Evolutionary conservation across 352 stramenopile species (phyloP).

Genomic region (Vaucheria bursata): DNA sequence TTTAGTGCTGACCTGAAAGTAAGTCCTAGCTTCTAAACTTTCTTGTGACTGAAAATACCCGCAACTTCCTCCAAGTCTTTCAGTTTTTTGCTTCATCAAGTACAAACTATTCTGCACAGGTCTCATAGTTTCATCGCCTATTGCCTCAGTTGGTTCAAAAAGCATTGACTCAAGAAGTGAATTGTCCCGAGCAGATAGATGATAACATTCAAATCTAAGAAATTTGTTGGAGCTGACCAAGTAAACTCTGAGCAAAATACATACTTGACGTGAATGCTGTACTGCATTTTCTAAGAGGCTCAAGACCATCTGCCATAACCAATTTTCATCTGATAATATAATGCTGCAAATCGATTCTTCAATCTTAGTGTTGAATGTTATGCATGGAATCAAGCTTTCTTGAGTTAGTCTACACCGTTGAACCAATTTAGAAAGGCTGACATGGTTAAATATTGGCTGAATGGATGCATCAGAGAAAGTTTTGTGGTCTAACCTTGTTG

Average conservation of each 20-base stretch:
- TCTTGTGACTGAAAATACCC: no score
- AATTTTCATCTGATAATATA: background rate
- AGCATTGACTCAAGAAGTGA: no score
- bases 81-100: background rate
- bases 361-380: no score
- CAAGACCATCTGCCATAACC: constrained; percentile 14
- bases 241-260: background rate
- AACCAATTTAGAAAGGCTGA: no score
- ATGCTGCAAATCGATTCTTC: background rate
- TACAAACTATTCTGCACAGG: background rate
- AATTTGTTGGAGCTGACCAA: background rate
- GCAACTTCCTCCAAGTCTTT: background rate
- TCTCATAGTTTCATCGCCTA: background rate
- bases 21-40: no score
- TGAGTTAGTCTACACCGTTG: no score
- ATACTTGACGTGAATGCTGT: background rate
- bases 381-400: no score
- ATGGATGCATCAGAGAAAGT: no score
- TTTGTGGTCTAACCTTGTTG: no score
- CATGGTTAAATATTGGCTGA: no score
- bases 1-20: no score
- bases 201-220: background rate
- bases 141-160: background rate
- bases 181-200: background rate
- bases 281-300: constrained; percentile 2